phyloP scores from a whole-genome alignment of 768 basidiomycete species.

The Calocera cornea region DNA sequence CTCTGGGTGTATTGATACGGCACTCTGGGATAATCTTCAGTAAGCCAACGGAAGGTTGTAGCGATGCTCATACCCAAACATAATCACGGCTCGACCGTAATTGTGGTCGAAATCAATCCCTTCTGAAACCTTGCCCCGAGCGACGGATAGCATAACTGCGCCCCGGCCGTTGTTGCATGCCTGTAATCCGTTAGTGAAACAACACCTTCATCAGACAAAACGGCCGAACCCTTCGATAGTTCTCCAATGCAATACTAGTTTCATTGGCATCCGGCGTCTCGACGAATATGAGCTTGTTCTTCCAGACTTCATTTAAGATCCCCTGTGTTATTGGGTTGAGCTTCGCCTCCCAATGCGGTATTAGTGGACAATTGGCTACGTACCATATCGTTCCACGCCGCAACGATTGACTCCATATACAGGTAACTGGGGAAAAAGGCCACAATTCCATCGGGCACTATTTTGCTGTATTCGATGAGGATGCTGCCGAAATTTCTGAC shows the following conservation, averaged over 20 bases:
- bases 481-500: constrained; percentile 98
- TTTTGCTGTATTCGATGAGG: constrained; percentile 93
- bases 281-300: constrained; percentile 96
- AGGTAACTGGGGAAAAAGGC: constrained; percentile 99
- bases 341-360: background rate
- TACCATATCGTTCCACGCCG: constrained; percentile 99
- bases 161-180: constrained; percentile 98
- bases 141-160: constrained; percentile 90
- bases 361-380: constrained; percentile 19
- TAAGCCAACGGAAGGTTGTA: background rate
- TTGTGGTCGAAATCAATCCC: constrained; percentile 99
- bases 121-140: constrained; percentile 97
- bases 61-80: constrained; percentile 72
- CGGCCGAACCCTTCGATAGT: constrained; percentile 69
- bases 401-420: constrained; percentile 99
- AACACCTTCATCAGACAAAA: background rate
- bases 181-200: constrained; percentile 28
- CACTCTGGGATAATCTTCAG: constrained; percentile 37
- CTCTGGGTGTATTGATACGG: constrained; percentile 98
- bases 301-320: constrained; percentile 98
- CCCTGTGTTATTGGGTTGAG: constrained; percentile 40
- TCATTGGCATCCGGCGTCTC: constrained; percentile 99
- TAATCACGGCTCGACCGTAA: constrained; percentile 95
- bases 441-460: constrained; percentile 95
- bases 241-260: constrained; percentile 93